These are phyloP conservation scores for Tricholoma sp. DNA, from an alignment of 768 basidiomycete genomes.

Conservation along the genomic window DNA sequence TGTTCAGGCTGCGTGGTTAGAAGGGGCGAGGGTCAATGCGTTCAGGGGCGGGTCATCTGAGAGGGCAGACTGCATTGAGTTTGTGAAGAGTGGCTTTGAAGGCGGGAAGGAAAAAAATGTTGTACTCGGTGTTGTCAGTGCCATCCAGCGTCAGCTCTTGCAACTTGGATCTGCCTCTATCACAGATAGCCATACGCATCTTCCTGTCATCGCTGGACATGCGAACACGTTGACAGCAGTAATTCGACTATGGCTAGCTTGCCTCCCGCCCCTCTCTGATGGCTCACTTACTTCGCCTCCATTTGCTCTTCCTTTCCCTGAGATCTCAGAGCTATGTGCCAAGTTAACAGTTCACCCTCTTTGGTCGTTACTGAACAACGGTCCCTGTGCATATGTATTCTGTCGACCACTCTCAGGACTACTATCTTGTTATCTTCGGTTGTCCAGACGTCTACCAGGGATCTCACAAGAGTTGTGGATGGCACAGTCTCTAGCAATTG, in stretches of 20 bases:
- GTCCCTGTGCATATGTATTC: conserved; percentile 25
- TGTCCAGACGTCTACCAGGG: conserved; percentile 55
- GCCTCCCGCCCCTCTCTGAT: conserved; percentile 38
- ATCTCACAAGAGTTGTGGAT: conserved; percentile 60
- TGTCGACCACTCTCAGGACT: conserved; percentile 52
- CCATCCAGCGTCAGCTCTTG: conserved; percentile 25
- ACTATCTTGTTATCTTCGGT: conserved; percentile 46
- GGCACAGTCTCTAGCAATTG: conserved; percentile 56
- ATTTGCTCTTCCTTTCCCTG: conserved; percentile 54
- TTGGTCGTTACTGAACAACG: conserved; percentile 33
- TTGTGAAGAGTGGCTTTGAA: conserved; percentile 38
- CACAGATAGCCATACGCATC: conserved; percentile 10
- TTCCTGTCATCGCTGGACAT: conserved; percentile 28
- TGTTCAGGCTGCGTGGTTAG: conserved; percentile 63
- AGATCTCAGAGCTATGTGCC: conserved; percentile 50
- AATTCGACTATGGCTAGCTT: conserved; percentile 63
- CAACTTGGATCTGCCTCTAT: conserved; percentile 12
- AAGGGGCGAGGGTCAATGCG: conserved; percentile 72
- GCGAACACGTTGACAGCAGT: conserved; percentile 39
- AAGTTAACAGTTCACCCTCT: conserved; percentile 43
- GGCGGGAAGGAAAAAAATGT: conserved; percentile 29
- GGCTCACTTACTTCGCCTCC: conserved; percentile 44
- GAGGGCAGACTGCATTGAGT: conserved; percentile 34
- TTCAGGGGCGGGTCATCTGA: conserved; percentile 63
- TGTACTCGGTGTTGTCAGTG: conserved; percentile 29